Evolutionary conservation across 2,329 filamentous ascomycete species (phyloP).

Genomic region (Neonectria ditissima): DNA sequence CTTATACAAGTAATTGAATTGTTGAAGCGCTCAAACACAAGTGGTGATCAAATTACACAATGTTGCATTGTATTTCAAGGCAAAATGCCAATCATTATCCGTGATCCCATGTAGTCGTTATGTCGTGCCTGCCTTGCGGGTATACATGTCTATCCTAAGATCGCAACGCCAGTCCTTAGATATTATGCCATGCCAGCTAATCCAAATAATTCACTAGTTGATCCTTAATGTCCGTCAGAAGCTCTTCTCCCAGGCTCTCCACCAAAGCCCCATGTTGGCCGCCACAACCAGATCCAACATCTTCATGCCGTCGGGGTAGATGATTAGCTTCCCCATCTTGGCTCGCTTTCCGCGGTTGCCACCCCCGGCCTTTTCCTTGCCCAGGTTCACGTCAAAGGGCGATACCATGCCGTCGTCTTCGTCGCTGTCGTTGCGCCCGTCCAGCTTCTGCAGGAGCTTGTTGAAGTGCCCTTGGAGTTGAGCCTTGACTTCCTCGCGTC

Average conservation of each 20-base stretch:
- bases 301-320: conserved; percentile 90
- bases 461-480: conserved; percentile 57
- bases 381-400: conserved; percentile 78
- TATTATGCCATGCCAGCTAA: conserved; percentile 31
- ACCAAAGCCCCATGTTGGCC: conserved; percentile 93
- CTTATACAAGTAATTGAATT: background rate
- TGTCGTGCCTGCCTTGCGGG: conserved; percentile 29
- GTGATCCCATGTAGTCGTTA: conserved; percentile 26
- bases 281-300: conserved; percentile 96
- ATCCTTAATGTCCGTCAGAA: conserved; percentile 45
- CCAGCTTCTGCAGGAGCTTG: conserved; percentile 53
- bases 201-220: background rate
- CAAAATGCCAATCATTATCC: conserved; percentile 2
- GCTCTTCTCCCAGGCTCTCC: conserved; percentile 82
- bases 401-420: conserved; percentile 52
- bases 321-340: conserved; percentile 92
- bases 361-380: conserved; percentile 85
- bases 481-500: conserved; percentile 47
- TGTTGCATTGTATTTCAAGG: too few relatives aligned
- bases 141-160: conserved; percentile 30
- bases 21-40: background rate
- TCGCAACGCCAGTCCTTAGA: conserved; percentile 8
- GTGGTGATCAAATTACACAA: too few relatives aligned
- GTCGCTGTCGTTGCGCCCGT: conserved; percentile 48
- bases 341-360: conserved; percentile 87